These are phyloP conservation scores for Mucor piriformis DNA, from an alignment of 371 early-diverging fungal genomes.

Conservation along the genomic window DNA sequence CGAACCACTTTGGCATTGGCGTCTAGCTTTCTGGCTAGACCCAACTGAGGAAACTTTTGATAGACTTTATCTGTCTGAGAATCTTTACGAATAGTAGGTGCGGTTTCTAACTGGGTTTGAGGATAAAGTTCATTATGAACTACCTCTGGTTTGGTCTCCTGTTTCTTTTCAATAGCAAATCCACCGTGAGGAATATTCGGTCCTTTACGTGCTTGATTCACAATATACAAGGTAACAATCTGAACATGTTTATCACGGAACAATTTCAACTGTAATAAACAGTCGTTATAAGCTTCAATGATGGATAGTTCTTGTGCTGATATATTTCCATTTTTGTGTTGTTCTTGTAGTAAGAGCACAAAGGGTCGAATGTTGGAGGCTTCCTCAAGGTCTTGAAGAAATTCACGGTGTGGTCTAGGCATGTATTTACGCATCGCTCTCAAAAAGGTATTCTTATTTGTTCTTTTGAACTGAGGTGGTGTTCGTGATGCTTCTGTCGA, in stretches of 20 bases:
- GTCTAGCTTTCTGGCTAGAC: slow-evolving; percentile 62
- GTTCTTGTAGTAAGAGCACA: slow-evolving; percentile 46
- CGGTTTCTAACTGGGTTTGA: slow-evolving; percentile 52
- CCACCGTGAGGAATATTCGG: slow-evolving; percentile 68
- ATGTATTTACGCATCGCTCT: slow-evolving; percentile 93
- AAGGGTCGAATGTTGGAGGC: slow-evolving; percentile 62
- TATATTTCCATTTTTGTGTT: slow-evolving; percentile 13
- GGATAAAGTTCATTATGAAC: slow-evolving; percentile 55
- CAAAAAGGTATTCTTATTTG: slow-evolving; percentile 65
- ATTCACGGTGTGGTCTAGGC: slow-evolving; percentile 86
- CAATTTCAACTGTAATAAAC: slow-evolving; percentile 76
- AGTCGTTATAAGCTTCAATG: slow-evolving; percentile 72
- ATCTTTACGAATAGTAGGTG: slow-evolving; percentile 36
- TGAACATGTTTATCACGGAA: slow-evolving; percentile 94
- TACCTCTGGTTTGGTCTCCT: slow-evolving; percentile 10
- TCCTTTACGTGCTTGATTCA: slow-evolving; percentile 83
- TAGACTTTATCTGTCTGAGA: slow-evolving; percentile 38
- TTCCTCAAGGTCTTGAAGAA: slow-evolving; percentile 79
- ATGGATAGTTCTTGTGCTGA: slow-evolving; percentile 32
- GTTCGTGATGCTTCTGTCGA: slow-evolving; percentile 23
- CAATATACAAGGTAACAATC: slow-evolving; percentile 90
- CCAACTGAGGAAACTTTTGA: slow-evolving; percentile 47
- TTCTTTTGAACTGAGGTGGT: slow-evolving; percentile 50
- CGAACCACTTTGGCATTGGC: slow-evolving; percentile 65
- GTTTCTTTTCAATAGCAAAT: slow-evolving; percentile 44